phyloP scores from a whole-genome alignment of 768 basidiomycete species.

The Tricholoma terreum region DNA sequence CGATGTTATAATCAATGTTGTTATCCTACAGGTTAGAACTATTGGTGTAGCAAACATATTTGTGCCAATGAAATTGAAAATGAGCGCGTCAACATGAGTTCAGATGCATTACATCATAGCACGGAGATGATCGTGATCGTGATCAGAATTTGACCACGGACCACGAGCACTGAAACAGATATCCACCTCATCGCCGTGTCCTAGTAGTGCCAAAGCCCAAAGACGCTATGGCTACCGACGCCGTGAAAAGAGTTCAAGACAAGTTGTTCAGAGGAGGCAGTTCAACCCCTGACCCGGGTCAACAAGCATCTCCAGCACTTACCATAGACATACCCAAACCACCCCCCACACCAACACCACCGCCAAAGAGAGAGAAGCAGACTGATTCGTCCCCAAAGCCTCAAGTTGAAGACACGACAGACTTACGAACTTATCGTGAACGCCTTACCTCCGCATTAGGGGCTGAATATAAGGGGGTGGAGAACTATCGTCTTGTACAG shows the following conservation, averaged over 20 bases:
- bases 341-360: conserved; percentile 35
- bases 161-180: neutral
- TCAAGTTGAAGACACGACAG: conserved; percentile 13
- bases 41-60: no score
- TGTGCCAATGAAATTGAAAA: no score
- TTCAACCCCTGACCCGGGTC: conserved; percentile 13
- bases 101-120: no score
- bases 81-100: no score
- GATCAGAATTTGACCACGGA: no score
- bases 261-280: conserved; percentile 61
- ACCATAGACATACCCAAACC: conserved; percentile 74
- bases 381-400: conserved; percentile 34
- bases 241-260: conserved; percentile 65
- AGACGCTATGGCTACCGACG: conserved; percentile 35
- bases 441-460: conserved; percentile 65
- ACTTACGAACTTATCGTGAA: conserved; percentile 51
- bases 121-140: no score
- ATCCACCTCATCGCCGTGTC: neutral
- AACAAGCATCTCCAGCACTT: conserved; percentile 29
- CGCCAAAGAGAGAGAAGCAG: conserved; percentile 45
- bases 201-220: neutral
- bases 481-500: conserved; percentile 82
- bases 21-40: no score
- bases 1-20: no score
- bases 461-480: conserved; percentile 71